Conservation (phyloP, 177 flowering plant genomes). For the Vitis hybrid region DNA sequence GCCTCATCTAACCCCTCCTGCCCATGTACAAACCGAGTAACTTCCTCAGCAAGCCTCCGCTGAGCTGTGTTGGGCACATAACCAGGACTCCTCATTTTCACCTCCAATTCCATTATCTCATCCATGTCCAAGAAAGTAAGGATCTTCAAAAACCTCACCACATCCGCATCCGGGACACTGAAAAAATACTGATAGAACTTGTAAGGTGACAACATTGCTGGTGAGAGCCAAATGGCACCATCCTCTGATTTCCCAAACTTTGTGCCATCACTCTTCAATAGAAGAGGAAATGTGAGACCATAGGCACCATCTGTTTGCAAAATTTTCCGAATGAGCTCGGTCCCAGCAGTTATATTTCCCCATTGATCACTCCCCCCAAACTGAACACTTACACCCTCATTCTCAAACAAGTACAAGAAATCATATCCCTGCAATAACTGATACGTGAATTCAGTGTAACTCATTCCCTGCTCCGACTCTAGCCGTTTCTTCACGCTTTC, state of each 20-base stretch:
- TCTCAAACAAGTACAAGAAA: conserved; percentile 49
- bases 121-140: conserved; percentile 62
- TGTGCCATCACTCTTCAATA: conserved; percentile 71
- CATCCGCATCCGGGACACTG: conserved; percentile 65
- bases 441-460: conserved; percentile 72
- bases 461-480: conserved; percentile 76
- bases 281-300: conserved; percentile 71
- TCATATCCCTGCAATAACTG: conserved; percentile 76
- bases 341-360: conserved; percentile 87
- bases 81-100: conserved; percentile 42
- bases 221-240: conserved; percentile 74
- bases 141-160: conserved; percentile 57
- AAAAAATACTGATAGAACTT: conserved; percentile 79
- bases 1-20: conserved; percentile 65
- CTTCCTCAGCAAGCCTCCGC: conserved; percentile 67
- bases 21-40: conserved; percentile 72
- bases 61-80: conserved; percentile 65
- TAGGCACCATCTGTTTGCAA: conserved; percentile 53
- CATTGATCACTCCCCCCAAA: conserved; percentile 84
- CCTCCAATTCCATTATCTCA: conserved; percentile 48
- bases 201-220: conserved; percentile 58
- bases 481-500: conserved; percentile 74
- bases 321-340: conserved; percentile 59
- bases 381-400: conserved; percentile 59
- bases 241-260: conserved; percentile 82